A percentile compares a stretch with the other conserved stretches of the same genome.
phyloP scores from a whole-genome alignment of 2,329 filamentous ascomycete species.

The Pseudogymnoascus sp. region DNA sequence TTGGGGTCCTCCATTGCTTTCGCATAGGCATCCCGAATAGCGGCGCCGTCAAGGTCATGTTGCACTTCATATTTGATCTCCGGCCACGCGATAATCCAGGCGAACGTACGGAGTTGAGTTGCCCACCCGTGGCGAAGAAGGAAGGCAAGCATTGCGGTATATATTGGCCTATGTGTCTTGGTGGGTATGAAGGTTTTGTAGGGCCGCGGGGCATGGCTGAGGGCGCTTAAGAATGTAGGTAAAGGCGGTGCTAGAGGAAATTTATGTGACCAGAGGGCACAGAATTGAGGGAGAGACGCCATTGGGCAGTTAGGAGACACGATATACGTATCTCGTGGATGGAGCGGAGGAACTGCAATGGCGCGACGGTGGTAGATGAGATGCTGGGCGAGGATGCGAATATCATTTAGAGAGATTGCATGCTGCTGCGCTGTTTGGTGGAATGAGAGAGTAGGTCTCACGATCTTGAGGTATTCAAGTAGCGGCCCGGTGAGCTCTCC shows the following conservation, averaged over 20 bases:
- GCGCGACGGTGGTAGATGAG: conserved; percentile 94
- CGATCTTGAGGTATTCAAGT: conserved; percentile 72
- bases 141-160: conserved; percentile 89
- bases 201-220: conserved; percentile 71
- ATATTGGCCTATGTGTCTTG: conserved; percentile 77
- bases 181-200: conserved; percentile 81
- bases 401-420: conserved; percentile 67
- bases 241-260: conserved; percentile 80
- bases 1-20: conserved; percentile 24
- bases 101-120: conserved; percentile 84
- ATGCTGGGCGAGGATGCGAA: conserved; percentile 82
- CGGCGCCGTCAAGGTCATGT: conserved; percentile 58
- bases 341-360: conserved; percentile 81
- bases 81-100: conserved; percentile 75
- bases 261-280: conserved; percentile 61
- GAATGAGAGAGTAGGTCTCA: conserved; percentile 59
- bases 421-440: conserved; percentile 63
- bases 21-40: conserved; percentile 34
- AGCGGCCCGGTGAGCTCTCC: conserved; percentile 70
- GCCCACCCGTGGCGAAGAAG: conserved; percentile 89
- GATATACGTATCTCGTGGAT: conserved; percentile 83
- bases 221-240: conserved; percentile 74
- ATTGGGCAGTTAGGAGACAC: conserved; percentile 85
- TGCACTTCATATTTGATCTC: conserved; percentile 77
- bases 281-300: conserved; percentile 58